Base-by-base conservation (phyloP, 352 stramenopile species). In the Blastocystis sp. region DNA sequence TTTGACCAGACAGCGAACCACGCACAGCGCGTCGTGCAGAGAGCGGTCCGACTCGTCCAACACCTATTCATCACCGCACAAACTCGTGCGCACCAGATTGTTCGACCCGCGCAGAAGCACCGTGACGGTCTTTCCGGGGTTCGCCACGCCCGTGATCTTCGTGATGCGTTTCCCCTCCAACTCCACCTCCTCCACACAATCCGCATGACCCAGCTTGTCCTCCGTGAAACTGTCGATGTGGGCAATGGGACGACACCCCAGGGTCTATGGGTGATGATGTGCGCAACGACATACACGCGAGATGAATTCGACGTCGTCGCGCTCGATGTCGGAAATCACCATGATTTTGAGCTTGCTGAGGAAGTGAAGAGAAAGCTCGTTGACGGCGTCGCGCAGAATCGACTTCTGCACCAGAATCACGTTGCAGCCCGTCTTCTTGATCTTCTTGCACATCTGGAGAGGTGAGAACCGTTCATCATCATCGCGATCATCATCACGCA, bases 341-440 rank as follows among this genome's bases (percentile, higher is more conserved):
- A 98, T 94, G 91, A 99, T 99, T 88, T 95, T 97, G 95, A 99
- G 98, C 91, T 99, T 99, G 90, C 96, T 96, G 45, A 99, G 90
- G 90, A 99, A 99, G 90, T 99, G 97, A 24, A 99, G 92, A 89
- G 94, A 98, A 76, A 99, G 91, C 92, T 99, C 97, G 92, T 98
- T 99, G 89, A 98, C 98, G 28, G 97, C 97, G 92, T 99, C 97
- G 54, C 97, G 93, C 57, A 99, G 91, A 89, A 99, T 99, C 71
- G 92, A 97, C 91, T 99, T 99, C 93, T 99, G 97, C 89, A 99
- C 98, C n/a, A 99, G 92, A 76, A 99, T 90, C 57, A 99, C 97
- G 89, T 98, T 99, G 89, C 94, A 95, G 17, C 97, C 97, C 24
- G 93, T 94, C 91, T 99, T 98, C 93, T 99, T 99, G 90, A 99